Base-by-base conservation (phyloP, 345 rosid species). In the Linum tenue region DNA sequence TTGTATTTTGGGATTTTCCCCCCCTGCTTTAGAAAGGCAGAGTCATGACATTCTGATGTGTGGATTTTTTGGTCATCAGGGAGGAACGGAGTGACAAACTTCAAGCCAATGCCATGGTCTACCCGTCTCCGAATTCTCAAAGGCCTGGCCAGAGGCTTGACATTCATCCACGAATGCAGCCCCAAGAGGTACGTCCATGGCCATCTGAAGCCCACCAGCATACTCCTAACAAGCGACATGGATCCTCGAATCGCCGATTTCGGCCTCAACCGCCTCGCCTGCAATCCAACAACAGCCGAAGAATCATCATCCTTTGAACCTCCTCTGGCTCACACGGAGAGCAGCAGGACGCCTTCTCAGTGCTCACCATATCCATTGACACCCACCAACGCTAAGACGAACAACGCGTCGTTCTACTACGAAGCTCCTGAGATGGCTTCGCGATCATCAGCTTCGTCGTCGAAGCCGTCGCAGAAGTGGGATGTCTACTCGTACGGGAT, bases 391-490 rank as follows among this genome's bases (percentile, higher is more conserved):
- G 57, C 70, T 31, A 62, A 70, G 5, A 37, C 64, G 16, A 5
- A 12, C 0, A 63, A 43, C 2, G 50, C 9, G 10, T 43, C 63
- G 40, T 57, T 70, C 42, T 62, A 55, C 42, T 70, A 75, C 55
- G 68, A 70, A 59, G 78, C 74, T 39, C 78, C 78, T 15, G 74
- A 75, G 68, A 15, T 48, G 14, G 67, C 63, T 10, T 39, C 68
- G 3, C 66, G 59, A 67, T 22, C 31, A 22, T 22, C 31, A 22
- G 31, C 31, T 22, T 5, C 22, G 4, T 14, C 64, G 12, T 31
- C 64, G 11, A 75, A 58, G 37, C 78, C 78, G 3, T 70, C 74
- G 22, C 78, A 75, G 65, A 75, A 75, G 37, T 74, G 78, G 78
- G 78, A 75, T 55, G 74, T 70, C 16, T 75, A 75, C 70, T 70